Percentiles rank a stretch among this genome's conserved stretches.
phyloP scores from a whole-genome alignment of 2,329 filamentous ascomycete genomes.

The Gaeumannomyces tritici region DNA sequence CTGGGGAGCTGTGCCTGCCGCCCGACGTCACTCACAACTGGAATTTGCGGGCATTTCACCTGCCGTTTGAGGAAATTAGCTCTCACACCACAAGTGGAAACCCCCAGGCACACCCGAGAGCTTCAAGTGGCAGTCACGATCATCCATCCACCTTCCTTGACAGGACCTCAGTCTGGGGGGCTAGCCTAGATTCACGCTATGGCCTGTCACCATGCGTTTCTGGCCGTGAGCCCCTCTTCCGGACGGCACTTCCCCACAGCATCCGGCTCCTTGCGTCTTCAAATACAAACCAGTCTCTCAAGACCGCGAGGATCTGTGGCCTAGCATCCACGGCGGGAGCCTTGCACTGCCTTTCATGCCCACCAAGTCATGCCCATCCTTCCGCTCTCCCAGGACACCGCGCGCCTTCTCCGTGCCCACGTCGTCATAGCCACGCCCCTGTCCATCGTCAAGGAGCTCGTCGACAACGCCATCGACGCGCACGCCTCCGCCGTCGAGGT shows the following conservation, averaged over 20 bases:
- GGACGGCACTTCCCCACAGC: neutral
- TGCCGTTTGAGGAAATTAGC: neutral
- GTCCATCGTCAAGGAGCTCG: slow-evolving; percentile 62
- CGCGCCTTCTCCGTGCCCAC: slow-evolving; percentile 50
- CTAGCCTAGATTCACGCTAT: too few relatives aligned
- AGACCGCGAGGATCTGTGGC: neutral
- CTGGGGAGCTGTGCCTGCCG: neutral
- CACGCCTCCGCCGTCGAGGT: slow-evolving; percentile 57
- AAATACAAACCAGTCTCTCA: neutral
- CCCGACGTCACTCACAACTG: neutral
- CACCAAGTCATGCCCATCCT: slow-evolving; percentile 36
- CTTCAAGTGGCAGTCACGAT: neutral
- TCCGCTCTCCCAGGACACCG: slow-evolving; percentile 35
- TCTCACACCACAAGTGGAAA: neutral
- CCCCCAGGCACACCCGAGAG: neutral
- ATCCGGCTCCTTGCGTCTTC: neutral
- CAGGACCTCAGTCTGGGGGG: neutral
- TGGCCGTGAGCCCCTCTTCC: neutral
- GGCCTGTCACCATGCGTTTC: neutral
- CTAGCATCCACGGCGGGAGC: neutral
- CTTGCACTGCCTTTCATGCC: neutral
- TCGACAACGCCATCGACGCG: slow-evolving; percentile 71
- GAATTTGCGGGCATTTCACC: neutral
- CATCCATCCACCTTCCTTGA: neutral
- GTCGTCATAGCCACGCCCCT: slow-evolving; percentile 49